Percentiles rank a stretch among this genome's conserved stretches.
These are phyloP conservation scores for Salix exigua DNA, from an alignment of 345 rosid species.

Conservation along the genomic window DNA sequence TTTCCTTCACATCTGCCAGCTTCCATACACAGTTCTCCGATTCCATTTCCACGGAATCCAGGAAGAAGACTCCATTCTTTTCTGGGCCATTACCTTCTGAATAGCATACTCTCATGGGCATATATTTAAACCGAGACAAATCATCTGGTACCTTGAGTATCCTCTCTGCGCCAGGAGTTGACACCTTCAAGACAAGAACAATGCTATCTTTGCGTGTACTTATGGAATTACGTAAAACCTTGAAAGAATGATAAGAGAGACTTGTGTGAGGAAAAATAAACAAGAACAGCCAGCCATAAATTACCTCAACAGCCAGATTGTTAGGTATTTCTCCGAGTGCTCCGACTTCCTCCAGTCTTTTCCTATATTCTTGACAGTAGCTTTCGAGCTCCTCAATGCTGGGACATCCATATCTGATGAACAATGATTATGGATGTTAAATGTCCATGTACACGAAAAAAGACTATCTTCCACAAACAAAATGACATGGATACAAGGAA, in stretches of 20 bases:
- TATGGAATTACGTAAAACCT: neutral
- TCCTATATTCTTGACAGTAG: slow-evolving; percentile 64
- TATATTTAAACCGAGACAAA: slow-evolving; percentile 54
- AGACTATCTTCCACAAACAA: neutral
- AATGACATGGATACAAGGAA: too few species aligned
- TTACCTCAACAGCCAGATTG: slow-evolving; percentile 81
- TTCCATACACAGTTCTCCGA: slow-evolving; percentile 67
- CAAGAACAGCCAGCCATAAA: slow-evolving; percentile 7
- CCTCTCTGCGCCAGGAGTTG: slow-evolving; percentile 90
- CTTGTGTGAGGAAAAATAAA: neutral
- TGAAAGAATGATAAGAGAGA: neutral
- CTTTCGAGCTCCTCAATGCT: slow-evolving; percentile 72
- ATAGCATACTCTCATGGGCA: slow-evolving; percentile 71
- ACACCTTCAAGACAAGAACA: slow-evolving; percentile 47
- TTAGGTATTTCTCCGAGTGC: slow-evolving; percentile 58
- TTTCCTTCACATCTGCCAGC: slow-evolving; percentile 79
- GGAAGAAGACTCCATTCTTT: slow-evolving; percentile 52
- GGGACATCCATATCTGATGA: slow-evolving; percentile 79
- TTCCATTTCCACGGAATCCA: slow-evolving; percentile 59
- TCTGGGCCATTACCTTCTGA: slow-evolving; percentile 39
- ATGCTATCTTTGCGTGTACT: neutral
- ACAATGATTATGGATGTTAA: neutral
- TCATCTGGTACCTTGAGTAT: slow-evolving; percentile 73
- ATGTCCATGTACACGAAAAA: neutral
- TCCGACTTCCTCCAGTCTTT: slow-evolving; percentile 75